Base-by-base conservation (phyloP, 2,329 filamentous ascomycete species). In the Elsinoe arachidis region DNA sequence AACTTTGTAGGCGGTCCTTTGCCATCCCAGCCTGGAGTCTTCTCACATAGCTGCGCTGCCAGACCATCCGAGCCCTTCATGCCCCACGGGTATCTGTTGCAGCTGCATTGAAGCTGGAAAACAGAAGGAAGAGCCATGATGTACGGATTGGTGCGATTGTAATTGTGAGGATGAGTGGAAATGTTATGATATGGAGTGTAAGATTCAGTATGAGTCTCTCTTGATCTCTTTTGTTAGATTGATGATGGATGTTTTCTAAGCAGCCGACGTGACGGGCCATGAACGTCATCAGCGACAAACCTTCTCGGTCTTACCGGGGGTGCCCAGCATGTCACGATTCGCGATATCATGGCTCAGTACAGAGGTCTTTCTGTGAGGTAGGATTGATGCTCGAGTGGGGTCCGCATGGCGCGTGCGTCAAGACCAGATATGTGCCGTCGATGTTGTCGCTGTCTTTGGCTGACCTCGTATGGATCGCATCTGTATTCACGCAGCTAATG, bases 1-100 rank as follows among this genome's bases (percentile, higher is more conserved):
- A 86, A 86, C 11, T 67, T 61, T 19, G 65, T 63, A 1, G 65
- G 64, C 7, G 61, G 56, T 19, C 58, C 61, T 41, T 68, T 61
- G 46, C 63, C 65, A 39, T 64, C 64, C 64, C 67, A 69, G 23
- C 82, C 81, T 0, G 83, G 82, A 0, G 85, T 87, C 62, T 85
- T 80, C 10, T 79, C 76, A 64, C 84, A 87, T 9, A 88, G 72
- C 41, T 76, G 77, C 1, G 84, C 87, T 11, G 84, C 83, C 11
- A 88, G 69, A 0, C 86, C 89, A 2, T 84, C 69, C 12, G 75
- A 77, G 26, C 86, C 86, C 63, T 80, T 77, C 67, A 83, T 87
- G 2, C 87, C 87, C 86, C 86, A 90, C 10, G 80, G 77, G 62
- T 88, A 88, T 63, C 84, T 73, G 67, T 82, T 82, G 67, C 78